phyloP scores from a whole-genome alignment of 2,329 filamentous ascomycete species.

The Colletotrichum somersetense region DNA sequence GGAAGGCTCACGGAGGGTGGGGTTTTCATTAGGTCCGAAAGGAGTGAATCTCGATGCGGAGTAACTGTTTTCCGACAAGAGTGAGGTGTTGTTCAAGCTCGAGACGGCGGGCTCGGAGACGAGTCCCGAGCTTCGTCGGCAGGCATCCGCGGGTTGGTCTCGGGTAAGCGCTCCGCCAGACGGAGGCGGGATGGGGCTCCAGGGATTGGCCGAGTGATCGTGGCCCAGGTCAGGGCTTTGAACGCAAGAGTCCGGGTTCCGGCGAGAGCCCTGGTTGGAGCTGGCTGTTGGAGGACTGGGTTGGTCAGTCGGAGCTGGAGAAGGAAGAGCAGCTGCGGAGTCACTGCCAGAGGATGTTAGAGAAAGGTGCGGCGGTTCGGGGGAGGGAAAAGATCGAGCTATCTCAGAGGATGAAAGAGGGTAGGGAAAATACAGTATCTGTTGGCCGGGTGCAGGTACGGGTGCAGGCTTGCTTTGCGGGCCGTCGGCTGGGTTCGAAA shows the following conservation, averaged over 20 bases:
- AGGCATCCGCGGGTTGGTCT: not conserved
- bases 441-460: constrained; percentile 6
- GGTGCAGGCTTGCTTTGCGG: constrained; percentile 1
- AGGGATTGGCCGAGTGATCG: not conserved
- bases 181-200: not conserved
- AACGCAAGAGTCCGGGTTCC: constrained; percentile 51
- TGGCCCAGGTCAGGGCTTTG: constrained; percentile 2
- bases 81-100: not conserved
- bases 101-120: not conserved
- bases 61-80: not conserved
- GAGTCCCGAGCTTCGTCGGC: not conserved
- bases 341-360: constrained; percentile 23
- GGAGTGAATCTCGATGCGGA: not conserved
- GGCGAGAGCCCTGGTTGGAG: constrained; percentile 43
- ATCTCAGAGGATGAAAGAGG: constrained; percentile 6
- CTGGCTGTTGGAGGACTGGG: constrained; percentile 60
- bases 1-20: not conserved
- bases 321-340: constrained; percentile 63
- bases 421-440: constrained; percentile 20
- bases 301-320: constrained; percentile 74
- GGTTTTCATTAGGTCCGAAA: not conserved
- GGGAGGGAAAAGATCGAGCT: not conserved
- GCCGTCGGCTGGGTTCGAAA: not conserved
- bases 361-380: not conserved
- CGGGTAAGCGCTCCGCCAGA: not conserved